These are phyloP conservation scores for Simplicillium aogashimaense DNA, from an alignment of 2,329 filamentous ascomycete species.

Conservation along the genomic window DNA sequence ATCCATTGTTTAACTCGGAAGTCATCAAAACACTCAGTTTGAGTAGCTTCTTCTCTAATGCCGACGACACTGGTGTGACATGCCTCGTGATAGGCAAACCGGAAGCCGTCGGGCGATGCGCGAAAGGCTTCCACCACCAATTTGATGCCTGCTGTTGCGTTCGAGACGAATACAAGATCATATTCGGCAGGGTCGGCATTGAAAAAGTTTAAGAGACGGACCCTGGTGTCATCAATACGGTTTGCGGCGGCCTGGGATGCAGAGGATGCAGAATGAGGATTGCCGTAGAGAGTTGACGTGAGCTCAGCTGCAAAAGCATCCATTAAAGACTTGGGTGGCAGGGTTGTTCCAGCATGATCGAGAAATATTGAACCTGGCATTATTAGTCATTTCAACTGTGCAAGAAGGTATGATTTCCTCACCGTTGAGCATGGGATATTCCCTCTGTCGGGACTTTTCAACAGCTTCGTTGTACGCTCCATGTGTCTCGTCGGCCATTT, in stretches of 20 bases:
- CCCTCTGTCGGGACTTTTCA: constrained; percentile 45
- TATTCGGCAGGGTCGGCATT: constrained; percentile 72
- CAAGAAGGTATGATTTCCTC: constrained; percentile 9
- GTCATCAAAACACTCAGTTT: constrained; percentile 59
- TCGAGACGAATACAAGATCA: constrained; percentile 84
- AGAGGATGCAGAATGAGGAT: constrained; percentile 79
- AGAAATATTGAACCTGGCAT: constrained; percentile 66
- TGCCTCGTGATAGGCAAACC: constrained; percentile 74
- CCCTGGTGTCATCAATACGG: constrained; percentile 65
- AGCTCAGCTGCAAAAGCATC: constrained; percentile 72
- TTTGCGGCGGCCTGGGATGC: constrained; percentile 70
- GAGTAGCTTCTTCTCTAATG: constrained; percentile 58
- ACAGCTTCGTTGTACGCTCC: constrained; percentile 45
- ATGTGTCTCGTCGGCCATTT: too few relatives aligned
- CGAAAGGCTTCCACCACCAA: constrained; percentile 71
- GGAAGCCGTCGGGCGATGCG: constrained; percentile 59
- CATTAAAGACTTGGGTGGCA: constrained; percentile 71
- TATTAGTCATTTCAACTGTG: neutral
- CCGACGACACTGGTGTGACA: constrained; percentile 84
- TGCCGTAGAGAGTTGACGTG: constrained; percentile 71
- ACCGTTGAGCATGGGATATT: constrained; percentile 66
- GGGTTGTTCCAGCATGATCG: constrained; percentile 90
- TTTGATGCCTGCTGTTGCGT: constrained; percentile 87
- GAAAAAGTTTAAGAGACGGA: constrained; percentile 66
- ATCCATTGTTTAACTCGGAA: constrained; percentile 58